phyloP scores from a whole-genome alignment of 306 rosid genomes.

The Potentilla sterilis region DNA sequence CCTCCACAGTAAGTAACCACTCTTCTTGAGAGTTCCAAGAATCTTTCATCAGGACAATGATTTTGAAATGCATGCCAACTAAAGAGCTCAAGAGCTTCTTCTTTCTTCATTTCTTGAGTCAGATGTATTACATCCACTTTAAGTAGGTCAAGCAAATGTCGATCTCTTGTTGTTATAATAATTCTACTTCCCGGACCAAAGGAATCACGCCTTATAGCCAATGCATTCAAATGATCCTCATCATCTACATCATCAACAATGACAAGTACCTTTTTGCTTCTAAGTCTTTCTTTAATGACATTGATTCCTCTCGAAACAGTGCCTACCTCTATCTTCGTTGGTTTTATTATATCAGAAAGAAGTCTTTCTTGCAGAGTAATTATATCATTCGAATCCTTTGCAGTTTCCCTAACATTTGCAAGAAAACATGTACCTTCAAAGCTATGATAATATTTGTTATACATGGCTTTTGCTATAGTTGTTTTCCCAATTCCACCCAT shows the following conservation, averaged over 20 bases:
- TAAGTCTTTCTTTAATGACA: no score
- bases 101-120: not conserved
- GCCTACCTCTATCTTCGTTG: not conserved
- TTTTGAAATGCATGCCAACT: slow-evolving; percentile 36
- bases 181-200: no score
- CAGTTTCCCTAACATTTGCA: not conserved
- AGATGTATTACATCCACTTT: not conserved
- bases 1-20: slow-evolving; percentile 27
- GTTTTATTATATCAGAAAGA: no score
- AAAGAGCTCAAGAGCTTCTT: slow-evolving; percentile 25
- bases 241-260: no score
- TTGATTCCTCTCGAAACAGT: no score
- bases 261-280: no score
- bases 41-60: not conserved
- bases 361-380: no score
- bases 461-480: not conserved
- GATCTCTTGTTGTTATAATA: slow-evolving; percentile 28
- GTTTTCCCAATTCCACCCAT: not conserved
- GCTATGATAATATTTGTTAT: not conserved
- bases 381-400: no score
- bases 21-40: slow-evolving; percentile 1
- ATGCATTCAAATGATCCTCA: no score
- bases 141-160: not conserved
- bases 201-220: no score
- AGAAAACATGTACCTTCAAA: not conserved